Evolutionary conservation across 495 filamentous ascomycete species (phyloP).

Genomic region (Neurospora intermedia): DNA sequence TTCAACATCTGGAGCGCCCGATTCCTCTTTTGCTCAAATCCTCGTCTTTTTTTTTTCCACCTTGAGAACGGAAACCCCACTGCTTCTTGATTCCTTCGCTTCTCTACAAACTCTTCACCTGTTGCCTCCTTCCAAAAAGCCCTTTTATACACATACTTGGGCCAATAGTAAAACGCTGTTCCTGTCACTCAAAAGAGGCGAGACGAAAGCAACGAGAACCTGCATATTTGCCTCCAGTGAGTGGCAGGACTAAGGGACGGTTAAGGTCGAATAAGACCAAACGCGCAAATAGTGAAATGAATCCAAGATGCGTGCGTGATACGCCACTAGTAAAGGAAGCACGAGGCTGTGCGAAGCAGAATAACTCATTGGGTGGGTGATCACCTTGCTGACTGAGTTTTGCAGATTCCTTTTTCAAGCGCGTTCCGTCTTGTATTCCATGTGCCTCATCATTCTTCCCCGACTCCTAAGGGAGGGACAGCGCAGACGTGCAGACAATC

Average conservation of each 20-base stretch:
- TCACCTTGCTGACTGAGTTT: background rate
- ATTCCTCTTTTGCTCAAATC: background rate
- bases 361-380: background rate
- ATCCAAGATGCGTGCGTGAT: background rate
- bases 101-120: background rate
- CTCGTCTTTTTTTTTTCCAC: background rate
- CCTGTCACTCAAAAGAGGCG: background rate
- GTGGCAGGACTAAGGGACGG: background rate
- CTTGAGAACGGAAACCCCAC: background rate
- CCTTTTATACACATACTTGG: background rate
- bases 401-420: background rate
- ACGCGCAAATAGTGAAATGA: background rate
- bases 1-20: background rate
- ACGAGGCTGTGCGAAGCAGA: background rate
- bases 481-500: background rate
- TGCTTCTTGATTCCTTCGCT: background rate
- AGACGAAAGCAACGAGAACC: background rate
- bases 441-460: background rate
- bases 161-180: background rate
- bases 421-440: background rate
- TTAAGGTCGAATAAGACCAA: background rate
- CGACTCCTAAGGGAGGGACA: background rate
- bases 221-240: background rate
- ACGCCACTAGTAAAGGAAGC: background rate
- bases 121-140: background rate